Evolutionary conservation across 495 filamentous ascomycete genomes (phyloP).

Genomic region (Pseudomonodictys pantanalensis): DNA sequence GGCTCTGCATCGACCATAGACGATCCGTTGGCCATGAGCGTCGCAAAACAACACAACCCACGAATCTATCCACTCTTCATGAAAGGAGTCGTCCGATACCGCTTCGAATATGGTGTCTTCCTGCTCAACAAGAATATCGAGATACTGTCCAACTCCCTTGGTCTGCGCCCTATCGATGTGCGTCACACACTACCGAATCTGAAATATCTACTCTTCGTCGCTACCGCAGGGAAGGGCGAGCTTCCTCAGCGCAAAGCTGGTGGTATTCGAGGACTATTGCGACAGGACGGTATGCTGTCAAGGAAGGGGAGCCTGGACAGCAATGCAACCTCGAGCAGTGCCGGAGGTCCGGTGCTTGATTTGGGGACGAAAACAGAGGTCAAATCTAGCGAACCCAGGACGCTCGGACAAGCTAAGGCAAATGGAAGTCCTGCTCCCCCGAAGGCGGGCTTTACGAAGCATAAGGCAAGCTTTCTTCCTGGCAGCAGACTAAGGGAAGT

Average conservation of each 20-base stretch:
- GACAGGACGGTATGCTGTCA: slow-evolving; percentile 23
- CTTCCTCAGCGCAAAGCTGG: slow-evolving; percentile 75
- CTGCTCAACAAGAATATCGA: slow-evolving; percentile 93
- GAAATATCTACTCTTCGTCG: slow-evolving; percentile 86
- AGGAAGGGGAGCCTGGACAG: slow-evolving; percentile 31
- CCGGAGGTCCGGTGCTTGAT: background rate
- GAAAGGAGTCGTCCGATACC: slow-evolving; percentile 70
- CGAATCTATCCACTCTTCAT: slow-evolving; percentile 65
- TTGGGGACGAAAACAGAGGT: slow-evolving; percentile 1
- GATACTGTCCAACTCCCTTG: slow-evolving; percentile 69
- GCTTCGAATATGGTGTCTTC: slow-evolving; percentile 95
- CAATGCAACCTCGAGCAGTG: slow-evolving; percentile 21
- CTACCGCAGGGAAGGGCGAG: slow-evolving; percentile 73
- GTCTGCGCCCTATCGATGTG: slow-evolving; percentile 76
- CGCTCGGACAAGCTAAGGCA: background rate
- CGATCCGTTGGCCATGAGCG: slow-evolving; percentile 69
- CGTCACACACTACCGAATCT: slow-evolving; percentile 88
- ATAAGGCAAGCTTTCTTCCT: slow-evolving; percentile 8
- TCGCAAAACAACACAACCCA: slow-evolving; percentile 1
- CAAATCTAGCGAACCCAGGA: background rate
- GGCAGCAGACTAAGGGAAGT: slow-evolving; percentile 28
- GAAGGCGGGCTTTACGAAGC: slow-evolving; percentile 9
- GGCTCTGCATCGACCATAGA: slow-evolving; percentile 73
- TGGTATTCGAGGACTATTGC: slow-evolving; percentile 65
- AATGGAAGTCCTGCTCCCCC: slow-evolving; percentile 3